Conservation (phyloP, 305 asterid genomes). For the Fraxinus angustifolia region DNA sequence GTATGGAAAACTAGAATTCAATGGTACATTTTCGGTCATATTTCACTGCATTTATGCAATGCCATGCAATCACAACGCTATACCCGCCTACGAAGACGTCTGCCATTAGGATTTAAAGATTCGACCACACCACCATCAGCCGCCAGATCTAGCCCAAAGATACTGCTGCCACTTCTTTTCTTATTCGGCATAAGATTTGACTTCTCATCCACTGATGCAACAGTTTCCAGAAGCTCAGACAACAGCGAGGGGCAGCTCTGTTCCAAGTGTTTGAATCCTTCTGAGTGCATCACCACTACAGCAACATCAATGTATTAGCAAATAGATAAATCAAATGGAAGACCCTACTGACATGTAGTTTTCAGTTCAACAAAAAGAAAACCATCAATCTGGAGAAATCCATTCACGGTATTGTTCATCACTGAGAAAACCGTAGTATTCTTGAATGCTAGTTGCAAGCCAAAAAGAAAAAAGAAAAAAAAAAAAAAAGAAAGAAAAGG, state of each 20-base stretch:
- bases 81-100: conserved; percentile 36
- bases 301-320: conserved; percentile 23
- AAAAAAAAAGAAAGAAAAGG: too few species aligned
- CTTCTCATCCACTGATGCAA: conserved; percentile 70
- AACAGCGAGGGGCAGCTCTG: conserved; percentile 75
- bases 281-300: conserved; percentile 74
- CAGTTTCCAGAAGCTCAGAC: conserved; percentile 80
- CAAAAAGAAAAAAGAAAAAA: too few species aligned
- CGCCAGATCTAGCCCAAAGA: conserved; percentile 69
- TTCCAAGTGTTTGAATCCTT: conserved; percentile 69
- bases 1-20: background rate
- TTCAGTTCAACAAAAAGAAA: background rate
- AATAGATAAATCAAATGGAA: conserved; percentile 10
- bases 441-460: background rate
- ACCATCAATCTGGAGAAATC: background rate
- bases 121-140: conserved; percentile 59
- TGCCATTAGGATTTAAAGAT: conserved; percentile 45
- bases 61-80: conserved; percentile 23
- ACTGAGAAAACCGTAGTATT: background rate
- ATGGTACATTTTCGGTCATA: background rate
- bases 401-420: background rate
- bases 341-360: background rate
- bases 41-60: background rate
- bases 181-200: conserved; percentile 35
- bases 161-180: conserved; percentile 89